These are phyloP conservation scores for Beta corolliflora DNA, from an alignment of 179 eudicot genomes.

Conservation along the genomic window DNA sequence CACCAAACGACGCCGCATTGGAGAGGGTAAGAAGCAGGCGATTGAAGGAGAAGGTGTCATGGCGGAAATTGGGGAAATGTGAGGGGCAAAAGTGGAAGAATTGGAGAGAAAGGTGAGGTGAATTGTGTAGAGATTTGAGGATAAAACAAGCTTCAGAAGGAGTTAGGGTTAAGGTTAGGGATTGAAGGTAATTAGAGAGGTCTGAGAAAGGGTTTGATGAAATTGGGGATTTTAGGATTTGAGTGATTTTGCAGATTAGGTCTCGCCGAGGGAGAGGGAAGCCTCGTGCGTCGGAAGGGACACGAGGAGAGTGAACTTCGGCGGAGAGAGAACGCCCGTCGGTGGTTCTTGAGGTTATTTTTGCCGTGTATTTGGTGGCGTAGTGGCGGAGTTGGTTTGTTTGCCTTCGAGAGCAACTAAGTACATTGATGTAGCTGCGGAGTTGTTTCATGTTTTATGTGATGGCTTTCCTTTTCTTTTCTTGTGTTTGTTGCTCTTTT, in stretches of 20 bases:
- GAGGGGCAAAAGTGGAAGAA: conserved; percentile 70
- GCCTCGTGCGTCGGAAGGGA: conserved; percentile 63
- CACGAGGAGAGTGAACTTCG: conserved; percentile 34
- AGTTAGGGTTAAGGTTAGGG: conserved; percentile 55
- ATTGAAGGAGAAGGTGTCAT: conserved; percentile 69
- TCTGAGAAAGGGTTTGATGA: conserved; percentile 49
- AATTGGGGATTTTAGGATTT: conserved; percentile 36
- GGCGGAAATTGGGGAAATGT: conserved; percentile 58
- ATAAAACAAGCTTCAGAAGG: conserved; percentile 68
- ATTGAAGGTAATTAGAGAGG: conserved; percentile 49
- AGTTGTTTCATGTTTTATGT: conserved; percentile 17
- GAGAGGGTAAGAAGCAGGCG: conserved; percentile 64
- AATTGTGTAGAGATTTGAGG: conserved; percentile 59
- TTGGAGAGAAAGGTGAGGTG: conserved; percentile 50
- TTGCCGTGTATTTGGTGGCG: conserved; percentile 85
- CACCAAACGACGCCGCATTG: conserved; percentile 35
- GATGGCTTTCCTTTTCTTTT: no score
- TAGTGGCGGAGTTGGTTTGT: conserved; percentile 44
- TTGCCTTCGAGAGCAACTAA: no score
- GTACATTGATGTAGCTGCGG: conserved; percentile 8
- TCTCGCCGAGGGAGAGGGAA: conserved; percentile 82
- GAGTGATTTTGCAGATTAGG: conserved; percentile 64
- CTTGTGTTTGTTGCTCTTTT: no score
- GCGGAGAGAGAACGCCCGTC: conserved; percentile 53
- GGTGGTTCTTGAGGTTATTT: conserved; percentile 45